Evolutionary conservation across 2,329 filamentous ascomycete species (phyloP).

Genomic region (Curvularia spicifera): DNA sequence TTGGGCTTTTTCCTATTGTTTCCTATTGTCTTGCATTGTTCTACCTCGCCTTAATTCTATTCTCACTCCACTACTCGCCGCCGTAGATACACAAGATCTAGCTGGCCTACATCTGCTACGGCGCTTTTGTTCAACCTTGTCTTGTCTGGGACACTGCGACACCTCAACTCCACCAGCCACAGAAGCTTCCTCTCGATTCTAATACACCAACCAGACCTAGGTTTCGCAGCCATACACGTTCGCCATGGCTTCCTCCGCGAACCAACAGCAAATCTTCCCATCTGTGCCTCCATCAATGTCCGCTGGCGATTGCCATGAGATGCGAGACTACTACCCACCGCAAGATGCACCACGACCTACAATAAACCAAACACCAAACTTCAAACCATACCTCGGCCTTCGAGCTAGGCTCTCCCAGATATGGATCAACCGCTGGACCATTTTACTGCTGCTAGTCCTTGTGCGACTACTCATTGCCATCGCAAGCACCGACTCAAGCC

Average conservation of each 20-base stretch:
- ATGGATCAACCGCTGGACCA: conserved; percentile 97
- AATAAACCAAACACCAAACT: conserved; percentile 69
- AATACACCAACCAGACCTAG: conserved; percentile 42
- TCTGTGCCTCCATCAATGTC: conserved; percentile 64
- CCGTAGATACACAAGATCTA: conserved; percentile 34
- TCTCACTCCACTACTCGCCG: conserved; percentile 6
- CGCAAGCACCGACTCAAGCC: conserved; percentile 72
- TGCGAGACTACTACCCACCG: conserved; percentile 65
- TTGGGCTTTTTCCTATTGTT: conserved; percentile 33
- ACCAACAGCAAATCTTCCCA: conserved; percentile 62
- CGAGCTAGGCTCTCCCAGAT: conserved; percentile 89
- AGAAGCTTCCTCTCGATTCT: conserved; percentile 27
- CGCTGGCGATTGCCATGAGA: conserved; percentile 65
- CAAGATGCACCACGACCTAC: conserved; percentile 63
- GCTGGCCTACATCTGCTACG: conserved; percentile 27
- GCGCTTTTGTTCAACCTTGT: conserved; percentile 4
- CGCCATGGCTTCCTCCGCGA: conserved; percentile 57
- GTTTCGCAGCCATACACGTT: conserved; percentile 37
- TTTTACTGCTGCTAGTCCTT: conserved; percentile 85
- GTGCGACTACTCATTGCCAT: conserved; percentile 80
- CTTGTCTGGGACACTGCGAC: background rate
- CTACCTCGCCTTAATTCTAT: conserved; percentile 30
- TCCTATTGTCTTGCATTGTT: conserved; percentile 22
- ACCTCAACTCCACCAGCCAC: conserved; percentile 1
- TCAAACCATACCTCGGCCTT: conserved; percentile 91